phyloP scores from a whole-genome alignment of 176 grass and related monocot species.

The Elymus sibiricus region DNA sequence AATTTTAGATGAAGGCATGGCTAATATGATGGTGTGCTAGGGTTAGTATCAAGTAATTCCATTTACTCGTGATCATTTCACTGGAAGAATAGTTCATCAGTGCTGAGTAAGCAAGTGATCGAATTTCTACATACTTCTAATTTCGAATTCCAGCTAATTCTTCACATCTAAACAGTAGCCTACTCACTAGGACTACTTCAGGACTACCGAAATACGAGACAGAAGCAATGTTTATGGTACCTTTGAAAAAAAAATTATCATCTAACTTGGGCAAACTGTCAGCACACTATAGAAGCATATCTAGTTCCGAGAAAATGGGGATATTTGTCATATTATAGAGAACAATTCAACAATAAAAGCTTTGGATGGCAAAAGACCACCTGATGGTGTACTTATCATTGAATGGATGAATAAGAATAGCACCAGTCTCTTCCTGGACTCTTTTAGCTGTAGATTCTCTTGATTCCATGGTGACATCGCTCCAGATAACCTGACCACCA shows the following conservation, averaged over 20 bases:
- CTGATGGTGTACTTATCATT: slow-evolving; percentile 86
- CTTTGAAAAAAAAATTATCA: not conserved
- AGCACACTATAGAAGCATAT: not conserved
- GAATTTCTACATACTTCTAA: not conserved
- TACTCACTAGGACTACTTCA: not conserved
- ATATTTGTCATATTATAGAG: not conserved
- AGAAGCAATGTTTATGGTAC: not conserved
- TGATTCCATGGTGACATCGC: slow-evolving; percentile 65
- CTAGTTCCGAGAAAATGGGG: not conserved
- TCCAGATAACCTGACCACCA: slow-evolving; percentile 76
- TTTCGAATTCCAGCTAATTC: not conserved
- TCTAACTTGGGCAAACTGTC: not conserved
- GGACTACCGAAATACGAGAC: not conserved
- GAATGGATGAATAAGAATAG: slow-evolving; percentile 86
- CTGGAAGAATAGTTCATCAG: not conserved
- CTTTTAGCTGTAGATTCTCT: slow-evolving; percentile 67
- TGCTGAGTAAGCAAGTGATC: slow-evolving; percentile 3
- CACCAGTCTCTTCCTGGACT: slow-evolving; percentile 80
- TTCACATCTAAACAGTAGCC: not conserved
- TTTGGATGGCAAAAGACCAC: slow-evolving; percentile 18
- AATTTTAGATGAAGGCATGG: not conserved
- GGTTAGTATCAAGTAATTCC: not conserved
- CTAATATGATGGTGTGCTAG: not conserved
- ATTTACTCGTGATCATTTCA: not conserved
- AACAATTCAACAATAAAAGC: slow-evolving; percentile 13